Evolutionary conservation across 75 land plant genomes (phyloP), one percentile per base, ranked within the genome.

Genomic region (Cunninghamia lanceolata): DNA sequence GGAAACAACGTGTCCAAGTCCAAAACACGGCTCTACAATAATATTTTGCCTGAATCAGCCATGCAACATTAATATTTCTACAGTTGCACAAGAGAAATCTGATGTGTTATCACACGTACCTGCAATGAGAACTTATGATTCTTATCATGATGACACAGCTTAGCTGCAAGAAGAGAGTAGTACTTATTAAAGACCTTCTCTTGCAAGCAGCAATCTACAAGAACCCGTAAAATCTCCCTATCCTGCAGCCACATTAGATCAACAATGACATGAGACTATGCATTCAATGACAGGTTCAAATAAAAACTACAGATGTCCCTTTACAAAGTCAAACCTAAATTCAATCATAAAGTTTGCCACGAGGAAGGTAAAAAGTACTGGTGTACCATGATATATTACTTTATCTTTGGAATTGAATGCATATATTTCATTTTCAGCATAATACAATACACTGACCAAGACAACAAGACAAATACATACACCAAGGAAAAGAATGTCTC

Each of bases 111-210:
- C 16, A 32, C 75, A 34, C 47, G 21, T 82, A 96, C 99, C 99
- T 98, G 99, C 45, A 96, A 88, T 5, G 98, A 94, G 86, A 96
- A 98, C 90, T 95, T 96, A 88, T 96, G 97, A 81, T 96, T 96
- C 89, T 98, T 98, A 84, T 96, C 97, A 93, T 96, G 93, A 83
- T 90, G 89, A 78, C 99, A 98, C 36, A 98, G 88, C 86, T 94
- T 98, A 42, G 93, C 88, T 17, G 95, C 92, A n/a, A 98, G 92
- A 32, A 94, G 89, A 66, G 97, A 87, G 66, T 96, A 98, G 84
- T 98, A 98, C 83, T 95, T 96, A 85, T 98, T 98, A 78, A 92
- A 98, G 1, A 90, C 87, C 87, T 92, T 92, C 86, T 98, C 99
- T 86, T 96, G 97, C 85, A 96, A 89, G 88, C 99, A 98, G 87